Conservation (phyloP, 2,329 filamentous ascomycete species). For the Nothophoma quercina region DNA sequence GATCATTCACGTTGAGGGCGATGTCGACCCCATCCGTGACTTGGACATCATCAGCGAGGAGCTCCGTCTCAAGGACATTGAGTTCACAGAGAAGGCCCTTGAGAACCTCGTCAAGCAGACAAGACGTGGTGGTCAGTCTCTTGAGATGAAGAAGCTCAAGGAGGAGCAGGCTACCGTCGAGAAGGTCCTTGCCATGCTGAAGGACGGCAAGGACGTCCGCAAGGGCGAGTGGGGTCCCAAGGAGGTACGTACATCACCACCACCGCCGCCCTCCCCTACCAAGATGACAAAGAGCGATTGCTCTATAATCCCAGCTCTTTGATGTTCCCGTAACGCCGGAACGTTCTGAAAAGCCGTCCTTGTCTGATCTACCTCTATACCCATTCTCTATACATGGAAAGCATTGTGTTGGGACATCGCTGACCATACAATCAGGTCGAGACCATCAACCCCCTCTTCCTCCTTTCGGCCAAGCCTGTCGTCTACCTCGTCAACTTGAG, state of each 20-base stretch:
- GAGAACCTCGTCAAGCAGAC: slow-evolving; percentile 95
- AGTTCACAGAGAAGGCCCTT: slow-evolving; percentile 95
- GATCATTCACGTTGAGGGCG: slow-evolving; percentile 99
- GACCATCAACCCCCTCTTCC: slow-evolving; percentile 94
- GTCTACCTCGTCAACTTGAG: slow-evolving; percentile 97
- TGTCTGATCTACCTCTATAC: slow-evolving; percentile 66
- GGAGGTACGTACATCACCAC: slow-evolving; percentile 74
- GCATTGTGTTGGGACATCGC: slow-evolving; percentile 21
- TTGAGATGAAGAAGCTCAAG: slow-evolving; percentile 97
- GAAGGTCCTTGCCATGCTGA: slow-evolving; percentile 82
- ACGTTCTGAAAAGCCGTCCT: slow-evolving; percentile 85
- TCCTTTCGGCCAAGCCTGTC: slow-evolving; percentile 94
- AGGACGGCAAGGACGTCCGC: slow-evolving; percentile 91
- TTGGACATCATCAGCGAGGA: slow-evolving; percentile 97
- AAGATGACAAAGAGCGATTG: slow-evolving; percentile 99
- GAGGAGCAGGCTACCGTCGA: slow-evolving; percentile 94
- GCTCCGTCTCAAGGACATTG: slow-evolving; percentile 96
- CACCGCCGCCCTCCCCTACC: slow-evolving; percentile 46
- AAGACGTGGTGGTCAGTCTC: slow-evolving; percentile 87
- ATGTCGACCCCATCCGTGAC: slow-evolving; percentile 94
- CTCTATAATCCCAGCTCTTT: slow-evolving; percentile 99
- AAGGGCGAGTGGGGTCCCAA: slow-evolving; percentile 90
- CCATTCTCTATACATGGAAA: slow-evolving; percentile 9
- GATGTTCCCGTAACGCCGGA: slow-evolving; percentile 85
- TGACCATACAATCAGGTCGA: slow-evolving; percentile 73